Evolutionary conservation across 176 grass and related monocot species (phyloP).

Genomic region (Oryza nivara): DNA sequence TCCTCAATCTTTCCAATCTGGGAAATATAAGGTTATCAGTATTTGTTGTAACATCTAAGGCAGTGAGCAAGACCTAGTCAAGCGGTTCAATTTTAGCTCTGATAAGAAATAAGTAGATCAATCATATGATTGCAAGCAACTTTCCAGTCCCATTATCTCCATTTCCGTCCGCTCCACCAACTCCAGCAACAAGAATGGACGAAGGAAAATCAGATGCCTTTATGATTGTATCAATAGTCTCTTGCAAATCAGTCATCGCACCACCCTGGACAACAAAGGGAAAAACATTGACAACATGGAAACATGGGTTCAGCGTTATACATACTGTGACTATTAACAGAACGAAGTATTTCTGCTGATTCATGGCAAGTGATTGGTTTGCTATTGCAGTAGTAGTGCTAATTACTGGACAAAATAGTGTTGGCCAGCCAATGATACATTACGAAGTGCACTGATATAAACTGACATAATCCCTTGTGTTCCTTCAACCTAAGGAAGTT

Average conservation of each 20-base stretch:
- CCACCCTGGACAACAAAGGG: constrained; percentile 67
- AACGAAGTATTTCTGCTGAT: constrained; percentile 49
- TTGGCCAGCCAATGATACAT: constrained; percentile 98
- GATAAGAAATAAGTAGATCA: constrained; percentile 27
- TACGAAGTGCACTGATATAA: constrained; percentile 87
- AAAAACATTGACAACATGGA: constrained; percentile 34
- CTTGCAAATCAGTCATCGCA: constrained; percentile 95
- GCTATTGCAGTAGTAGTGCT: constrained; percentile 77
- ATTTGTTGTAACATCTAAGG: background rate
- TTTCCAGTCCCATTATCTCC: constrained; percentile 56
- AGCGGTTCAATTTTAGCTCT: constrained; percentile 20
- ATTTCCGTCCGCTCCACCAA: constrained; percentile 95
- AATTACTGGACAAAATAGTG: constrained; percentile 87
- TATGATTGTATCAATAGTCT: constrained; percentile 90
- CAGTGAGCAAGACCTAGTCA: background rate
- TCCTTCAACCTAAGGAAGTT: constrained; percentile 80
- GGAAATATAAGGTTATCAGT: constrained; percentile 32
- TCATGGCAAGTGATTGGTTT: constrained; percentile 72
- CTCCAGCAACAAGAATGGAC: constrained; percentile 88
- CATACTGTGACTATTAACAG: constrained; percentile 25
- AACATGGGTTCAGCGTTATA: constrained; percentile 28
- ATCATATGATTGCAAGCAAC: constrained; percentile 4
- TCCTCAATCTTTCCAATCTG: constrained; percentile 97
- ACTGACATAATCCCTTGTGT: constrained; percentile 98
- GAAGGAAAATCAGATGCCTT: constrained; percentile 95